Base-by-base conservation (phyloP, 192 early-diverging fungal species). In the Rhizophagus sp. region DNA sequence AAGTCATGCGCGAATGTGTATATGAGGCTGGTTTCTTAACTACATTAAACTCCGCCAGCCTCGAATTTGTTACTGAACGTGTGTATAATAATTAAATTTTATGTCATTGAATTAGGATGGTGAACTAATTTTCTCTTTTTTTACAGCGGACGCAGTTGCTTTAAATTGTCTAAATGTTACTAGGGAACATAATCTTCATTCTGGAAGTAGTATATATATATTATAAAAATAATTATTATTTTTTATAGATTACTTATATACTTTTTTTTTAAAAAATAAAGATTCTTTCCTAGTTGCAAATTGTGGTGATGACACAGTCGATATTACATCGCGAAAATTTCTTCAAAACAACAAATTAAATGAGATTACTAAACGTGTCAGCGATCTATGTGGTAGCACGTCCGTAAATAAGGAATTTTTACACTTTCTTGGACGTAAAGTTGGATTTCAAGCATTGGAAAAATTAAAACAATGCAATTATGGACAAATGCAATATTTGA, bases 321-420 rank as follows among this genome's bases (percentile, higher is more conserved):
- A 76, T 63, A 22, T 76, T 24, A 63, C 22, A 49, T 39, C 44
- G 13, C 19, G 27, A 50, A 47, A 57, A 50, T 12, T 73, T 1
- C 30, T 57, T 4, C 24, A 4, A 9, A n/a, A 73, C 0, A 50
- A 73, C 49, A 4, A 4, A 73, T 57, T 73, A 52, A 19, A 50
- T 25, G 72, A 57, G 30, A 73, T 73, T 19, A 57, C 72, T 7
- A 25, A 57, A 27, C 24, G 72, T 25, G 24, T 57, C 6, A 50
- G 72, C 19, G n/a, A 73, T 30, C 19, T 25, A 15, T 73, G 49
- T 73, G 50, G 72, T 13, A 50, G 72, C 27, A 52, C 49, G 4
- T 57, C 33, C 57, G 72, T 73, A 0, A 50, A 73, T 36, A 73
- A 57, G 49, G 72, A 73, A 47, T 73, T 73, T 57, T 47, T 73